Percentiles rank a stretch among this genome's conserved stretches.
phyloP scores from a whole-genome alignment of 1,284 basidiomycete species.

The Taiwanofungus camphoratus region DNA sequence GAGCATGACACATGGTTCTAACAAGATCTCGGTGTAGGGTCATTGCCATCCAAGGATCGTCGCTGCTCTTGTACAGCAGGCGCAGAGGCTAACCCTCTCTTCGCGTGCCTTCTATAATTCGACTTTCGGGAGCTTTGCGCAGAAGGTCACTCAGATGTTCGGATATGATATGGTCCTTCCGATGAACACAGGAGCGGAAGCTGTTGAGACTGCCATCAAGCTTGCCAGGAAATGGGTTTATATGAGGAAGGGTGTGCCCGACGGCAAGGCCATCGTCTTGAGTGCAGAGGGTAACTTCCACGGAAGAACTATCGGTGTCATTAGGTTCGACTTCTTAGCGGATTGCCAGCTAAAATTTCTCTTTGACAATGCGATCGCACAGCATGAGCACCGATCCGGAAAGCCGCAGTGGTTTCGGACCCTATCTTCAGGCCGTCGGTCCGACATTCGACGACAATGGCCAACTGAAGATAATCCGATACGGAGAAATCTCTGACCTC shows the following conservation, averaged over 20 bases:
- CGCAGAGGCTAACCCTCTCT: slow-evolving; percentile 87
- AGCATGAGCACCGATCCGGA: slow-evolving; percentile 97
- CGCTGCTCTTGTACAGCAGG: slow-evolving; percentile 77
- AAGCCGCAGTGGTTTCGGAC: slow-evolving; percentile 83
- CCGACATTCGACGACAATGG: slow-evolving; percentile 59
- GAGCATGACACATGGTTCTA: too few relatives aligned
- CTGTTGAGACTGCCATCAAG: slow-evolving; percentile 88
- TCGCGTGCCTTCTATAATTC: slow-evolving; percentile 97
- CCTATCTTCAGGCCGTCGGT: slow-evolving; percentile 84
- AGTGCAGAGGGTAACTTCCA: slow-evolving; percentile 93
- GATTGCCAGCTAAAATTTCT: slow-evolving; percentile 13
- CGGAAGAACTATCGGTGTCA: slow-evolving; percentile 87
- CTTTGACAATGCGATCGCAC: slow-evolving; percentile 12
- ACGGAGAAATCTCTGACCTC: slow-evolving; percentile 79
- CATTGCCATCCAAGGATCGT: slow-evolving; percentile 96
- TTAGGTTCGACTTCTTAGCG: slow-evolving; percentile 46
- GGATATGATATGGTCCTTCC: slow-evolving; percentile 96
- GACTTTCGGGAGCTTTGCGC: slow-evolving; percentile 84
- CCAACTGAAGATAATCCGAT: slow-evolving; percentile 62
- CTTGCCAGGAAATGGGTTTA: slow-evolving; percentile 93
- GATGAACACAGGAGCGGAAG: slow-evolving; percentile 99
- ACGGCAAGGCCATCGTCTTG: slow-evolving; percentile 85
- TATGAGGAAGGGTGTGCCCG: slow-evolving; percentile 77
- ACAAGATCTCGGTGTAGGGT: slow-evolving; percentile 35
- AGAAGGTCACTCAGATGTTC: slow-evolving; percentile 81